Conservation (phyloP, 2,329 filamentous ascomycete genomes). For the Xylariaceae sp. region DNA sequence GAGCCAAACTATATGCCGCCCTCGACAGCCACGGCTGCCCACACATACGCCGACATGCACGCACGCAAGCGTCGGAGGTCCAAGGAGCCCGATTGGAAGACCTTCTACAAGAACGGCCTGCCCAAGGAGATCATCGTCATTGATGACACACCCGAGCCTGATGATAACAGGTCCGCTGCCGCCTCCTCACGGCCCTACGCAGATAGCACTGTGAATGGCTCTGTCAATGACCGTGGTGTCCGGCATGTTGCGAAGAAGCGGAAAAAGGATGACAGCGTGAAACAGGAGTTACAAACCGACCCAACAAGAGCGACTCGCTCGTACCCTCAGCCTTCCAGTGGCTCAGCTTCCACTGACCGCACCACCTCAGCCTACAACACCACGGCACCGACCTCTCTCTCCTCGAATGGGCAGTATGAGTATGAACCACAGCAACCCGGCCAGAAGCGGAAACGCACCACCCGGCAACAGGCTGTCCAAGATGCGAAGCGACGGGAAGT, state of each 20-base stretch:
- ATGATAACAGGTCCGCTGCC: conserved; percentile 33
- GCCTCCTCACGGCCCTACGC: conserved; percentile 35
- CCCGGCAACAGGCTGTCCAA: conserved; percentile 73
- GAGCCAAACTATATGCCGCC: conserved; percentile 37
- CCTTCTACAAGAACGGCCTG: conserved; percentile 78
- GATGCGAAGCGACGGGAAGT: conserved; percentile 76
- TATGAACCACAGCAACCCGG: conserved; percentile 64
- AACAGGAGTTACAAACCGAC: conserved; percentile 69
- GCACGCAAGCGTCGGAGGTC: conserved; percentile 53
- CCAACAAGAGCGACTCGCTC: conserved; percentile 60
- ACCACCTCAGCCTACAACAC: conserved; percentile 78
- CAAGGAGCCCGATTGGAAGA: conserved; percentile 70
- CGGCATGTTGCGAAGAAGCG: conserved; percentile 68
- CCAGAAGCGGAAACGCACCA: conserved; percentile 78
- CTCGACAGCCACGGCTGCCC: conserved; percentile 27
- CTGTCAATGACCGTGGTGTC: conserved; percentile 20
- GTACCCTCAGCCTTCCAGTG: conserved; percentile 67
- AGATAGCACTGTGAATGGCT: conserved; percentile 31
- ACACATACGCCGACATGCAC: conserved; percentile 27
- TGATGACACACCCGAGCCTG: conserved; percentile 63
- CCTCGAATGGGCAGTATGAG: conserved; percentile 60
- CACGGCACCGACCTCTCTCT: conserved; percentile 79
- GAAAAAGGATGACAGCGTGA: conserved; percentile 59
- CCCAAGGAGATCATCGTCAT: conserved; percentile 86
- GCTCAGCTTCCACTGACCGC: conserved; percentile 77